Percentiles rank a stretch among this genome's conserved stretches.
Conservation (phyloP, 129 eudicot genomes). For the Artemisia annua region DNA sequence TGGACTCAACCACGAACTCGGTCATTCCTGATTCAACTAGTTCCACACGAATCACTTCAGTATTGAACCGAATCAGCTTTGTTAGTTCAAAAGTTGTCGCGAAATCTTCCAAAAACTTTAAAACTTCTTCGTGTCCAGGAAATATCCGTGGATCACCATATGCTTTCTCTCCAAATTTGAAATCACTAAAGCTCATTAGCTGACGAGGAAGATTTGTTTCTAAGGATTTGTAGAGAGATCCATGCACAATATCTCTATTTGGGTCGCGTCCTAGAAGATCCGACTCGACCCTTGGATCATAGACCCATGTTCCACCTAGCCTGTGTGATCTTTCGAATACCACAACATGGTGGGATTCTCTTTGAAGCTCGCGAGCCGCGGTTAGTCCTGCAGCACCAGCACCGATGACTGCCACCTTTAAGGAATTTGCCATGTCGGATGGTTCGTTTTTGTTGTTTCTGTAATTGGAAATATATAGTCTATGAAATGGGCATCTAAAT, state of each 20-base stretch:
- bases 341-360: slow-evolving; percentile 53
- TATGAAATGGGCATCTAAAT: too few species aligned
- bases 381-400: slow-evolving; percentile 63
- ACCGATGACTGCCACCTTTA: slow-evolving; percentile 73
- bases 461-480: not conserved
- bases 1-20: slow-evolving; percentile 60
- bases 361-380: slow-evolving; percentile 58
- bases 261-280: slow-evolving; percentile 62
- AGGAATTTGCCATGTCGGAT: slow-evolving; percentile 29
- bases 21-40: slow-evolving; percentile 24
- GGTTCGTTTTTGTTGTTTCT: not conserved
- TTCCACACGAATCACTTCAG: slow-evolving; percentile 48
- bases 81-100: slow-evolving; percentile 40
- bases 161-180: slow-evolving; percentile 36
- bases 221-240: slow-evolving; percentile 56
- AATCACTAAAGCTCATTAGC: slow-evolving; percentile 65
- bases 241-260: slow-evolving; percentile 48
- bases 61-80: slow-evolving; percentile 43
- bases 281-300: slow-evolving; percentile 58
- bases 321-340: slow-evolving; percentile 48
- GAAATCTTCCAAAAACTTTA: slow-evolving; percentile 51
- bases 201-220: slow-evolving; percentile 58
- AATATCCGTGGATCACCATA: slow-evolving; percentile 40
- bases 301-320: slow-evolving; percentile 73
- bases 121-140: slow-evolving; percentile 67